Conservation (phyloP, 352 stramenopile species). For the Phytopythium delawarense region DNA sequence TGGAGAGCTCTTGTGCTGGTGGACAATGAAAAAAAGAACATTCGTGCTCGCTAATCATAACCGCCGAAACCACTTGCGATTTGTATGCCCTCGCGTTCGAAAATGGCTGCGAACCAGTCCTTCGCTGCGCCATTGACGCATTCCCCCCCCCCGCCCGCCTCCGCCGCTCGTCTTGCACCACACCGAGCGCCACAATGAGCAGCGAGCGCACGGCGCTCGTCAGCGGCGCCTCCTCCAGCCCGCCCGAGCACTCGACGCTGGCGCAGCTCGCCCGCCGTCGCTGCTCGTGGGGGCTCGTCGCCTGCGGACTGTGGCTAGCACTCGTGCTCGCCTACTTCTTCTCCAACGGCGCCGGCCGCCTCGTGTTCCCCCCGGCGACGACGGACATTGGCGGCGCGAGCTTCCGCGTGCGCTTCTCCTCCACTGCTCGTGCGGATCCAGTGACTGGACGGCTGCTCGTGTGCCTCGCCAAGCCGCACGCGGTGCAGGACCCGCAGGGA, state of each 20-base stretch:
- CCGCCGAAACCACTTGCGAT: background rate
- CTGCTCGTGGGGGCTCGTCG: conserved; percentile 19
- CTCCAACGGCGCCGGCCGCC: conserved; percentile 9
- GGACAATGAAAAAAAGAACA: conserved; percentile 1
- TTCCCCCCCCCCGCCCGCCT: background rate
- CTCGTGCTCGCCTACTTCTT: conserved; percentile 11
- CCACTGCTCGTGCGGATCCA: conserved; percentile 20
- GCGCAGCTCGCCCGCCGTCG: conserved; percentile 5
- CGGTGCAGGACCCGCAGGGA: conserved; percentile 36
- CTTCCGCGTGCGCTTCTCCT: conserved; percentile 37
- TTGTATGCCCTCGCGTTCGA: background rate
- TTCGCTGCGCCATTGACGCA: background rate
- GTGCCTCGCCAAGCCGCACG: conserved; percentile 46
- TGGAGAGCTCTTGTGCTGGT: background rate
- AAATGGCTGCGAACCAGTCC: background rate
- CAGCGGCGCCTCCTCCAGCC: conserved; percentile 8
- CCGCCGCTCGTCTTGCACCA: background rate
- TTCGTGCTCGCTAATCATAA: background rate
- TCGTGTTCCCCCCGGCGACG: background rate
- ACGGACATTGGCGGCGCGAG: conserved; percentile 7
- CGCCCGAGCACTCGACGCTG: background rate
- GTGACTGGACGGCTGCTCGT: conserved; percentile 58
- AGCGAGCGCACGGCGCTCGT: conserved; percentile 9
- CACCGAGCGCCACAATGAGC: background rate
- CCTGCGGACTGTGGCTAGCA: conserved; percentile 13